Base-by-base conservation (phyloP, 257 asterid genomes). In the Solanum okadae region DNA sequence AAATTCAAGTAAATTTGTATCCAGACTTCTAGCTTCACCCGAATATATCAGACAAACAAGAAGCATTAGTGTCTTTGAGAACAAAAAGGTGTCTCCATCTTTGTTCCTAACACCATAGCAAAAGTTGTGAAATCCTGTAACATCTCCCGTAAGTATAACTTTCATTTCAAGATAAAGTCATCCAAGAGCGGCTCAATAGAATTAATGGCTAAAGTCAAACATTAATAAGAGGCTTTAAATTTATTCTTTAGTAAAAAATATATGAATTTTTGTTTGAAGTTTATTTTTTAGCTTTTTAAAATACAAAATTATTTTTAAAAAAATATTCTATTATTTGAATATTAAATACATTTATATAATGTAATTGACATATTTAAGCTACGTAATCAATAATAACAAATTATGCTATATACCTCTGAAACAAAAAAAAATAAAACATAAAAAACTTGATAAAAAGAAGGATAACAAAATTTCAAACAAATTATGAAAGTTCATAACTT, bases 1-100 rank as follows among this genome's bases (percentile, higher is more conserved):
- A 22, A 61, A 23, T 61, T 61, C 29, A 61, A 61, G 1, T 61
- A 6, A 61, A 61, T 61, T 4, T 23, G 14, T 61, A 61, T 61
- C 3, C 1, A 61, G 6, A 22, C 4, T 9, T 23, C 14, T 61
- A 23, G 0, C 1, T 23, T 9, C 14, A 0, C 14, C 29, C 6
- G 1, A 23, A 22, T 23, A 22, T 61, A 9, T 23, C 27, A 8
- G 3, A 61, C 4, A 22, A 61, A 61, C 29, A 61, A 61, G 70
- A 61, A 61, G 5, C 14, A 9, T 23, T 23, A 61, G 25, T 23
- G 29, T 22, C 70, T 61, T 22, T 22, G 1, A 61, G 70, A 61
- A 22, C 70, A 22, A 61, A 61, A 56, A 56, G 65, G 65, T 52
- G 63, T 52, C 63, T 52, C 63, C 63, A 52, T 52, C 63, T 18